Evolutionary conservation across 179 eudicot species (phyloP).

Genomic region (Dionaea muscipula): DNA sequence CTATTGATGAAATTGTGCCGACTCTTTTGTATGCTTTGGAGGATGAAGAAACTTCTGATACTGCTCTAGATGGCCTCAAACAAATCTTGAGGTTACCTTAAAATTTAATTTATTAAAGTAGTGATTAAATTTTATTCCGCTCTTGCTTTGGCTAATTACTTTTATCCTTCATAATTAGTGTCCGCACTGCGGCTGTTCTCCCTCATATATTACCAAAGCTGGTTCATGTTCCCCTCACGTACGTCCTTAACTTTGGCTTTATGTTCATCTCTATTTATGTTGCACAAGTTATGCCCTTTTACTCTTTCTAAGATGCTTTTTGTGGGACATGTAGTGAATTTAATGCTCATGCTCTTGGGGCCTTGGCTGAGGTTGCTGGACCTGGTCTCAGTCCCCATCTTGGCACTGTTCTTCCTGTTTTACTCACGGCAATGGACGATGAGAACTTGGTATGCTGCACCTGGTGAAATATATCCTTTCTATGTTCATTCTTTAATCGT

Average conservation of each 20-base stretch:
- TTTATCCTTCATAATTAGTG: constrained; percentile 22
- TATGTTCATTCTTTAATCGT: neutral
- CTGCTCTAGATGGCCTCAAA: constrained; percentile 95
- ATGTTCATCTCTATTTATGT: neutral
- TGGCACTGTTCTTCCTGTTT: constrained; percentile 66
- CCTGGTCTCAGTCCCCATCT: constrained; percentile 83
- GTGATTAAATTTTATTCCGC: neutral
- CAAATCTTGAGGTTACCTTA: constrained; percentile 73
- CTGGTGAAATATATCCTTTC: neutral
- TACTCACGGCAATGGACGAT: constrained; percentile 80
- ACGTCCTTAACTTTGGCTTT: constrained; percentile 14
- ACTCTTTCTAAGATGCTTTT: constrained; percentile 8
- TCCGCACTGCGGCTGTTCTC: constrained; percentile 87
- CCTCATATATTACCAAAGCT: constrained; percentile 98
- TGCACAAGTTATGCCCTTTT: neutral
- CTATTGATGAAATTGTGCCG: constrained; percentile 98
- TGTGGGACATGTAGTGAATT: constrained; percentile 44
- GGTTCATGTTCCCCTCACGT: constrained; percentile 85
- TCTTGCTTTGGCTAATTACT: constrained; percentile 6
- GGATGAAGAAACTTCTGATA: constrained; percentile 80
- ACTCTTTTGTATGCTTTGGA: constrained; percentile 94
- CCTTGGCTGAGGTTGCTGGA: constrained; percentile 98
- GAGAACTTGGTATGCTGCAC: constrained; percentile 43
- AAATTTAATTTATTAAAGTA: neutral
- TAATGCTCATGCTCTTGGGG: constrained; percentile 98